A percentile compares a stretch with the other conserved stretches of the same genome.
Evolutionary conservation across 306 rosid genomes (phyloP).

Genomic region (Rubus parviflorus): DNA sequence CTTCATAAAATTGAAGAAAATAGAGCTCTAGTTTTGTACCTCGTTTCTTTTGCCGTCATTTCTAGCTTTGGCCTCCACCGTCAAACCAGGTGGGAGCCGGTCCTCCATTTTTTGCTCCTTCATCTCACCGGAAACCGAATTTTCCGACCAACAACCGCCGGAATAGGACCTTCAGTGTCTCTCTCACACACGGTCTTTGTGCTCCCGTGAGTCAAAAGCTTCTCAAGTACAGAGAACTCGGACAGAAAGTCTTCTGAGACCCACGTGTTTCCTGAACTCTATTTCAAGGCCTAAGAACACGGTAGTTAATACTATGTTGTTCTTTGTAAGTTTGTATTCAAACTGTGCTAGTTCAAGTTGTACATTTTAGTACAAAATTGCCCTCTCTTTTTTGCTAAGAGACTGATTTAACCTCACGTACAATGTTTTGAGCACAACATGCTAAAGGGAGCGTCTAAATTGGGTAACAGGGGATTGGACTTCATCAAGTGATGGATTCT

Average conservation of each 20-base stretch:
- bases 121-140: constrained; percentile 38
- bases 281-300: too few species aligned
- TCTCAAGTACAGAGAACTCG: constrained; percentile 4
- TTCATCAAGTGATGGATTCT: background rate
- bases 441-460: background rate
- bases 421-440: background rate
- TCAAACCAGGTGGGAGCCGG: constrained; percentile 73
- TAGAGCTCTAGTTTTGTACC: constrained; percentile 34
- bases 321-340: background rate
- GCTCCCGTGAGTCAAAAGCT: constrained; percentile 19
- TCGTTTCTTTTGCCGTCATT: constrained; percentile 65
- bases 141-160: constrained; percentile 26
- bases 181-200: constrained; percentile 1
- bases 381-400: background rate
- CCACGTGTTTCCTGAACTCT: constrained; percentile 27
- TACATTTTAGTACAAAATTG: background rate
- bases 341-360: background rate
- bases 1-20: background rate
- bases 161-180: constrained; percentile 8
- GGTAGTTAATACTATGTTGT: background rate
- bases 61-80: constrained; percentile 51
- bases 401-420: background rate
- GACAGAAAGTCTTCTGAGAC: constrained; percentile 24
- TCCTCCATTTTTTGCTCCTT: constrained; percentile 39
- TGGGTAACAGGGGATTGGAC: background rate